phyloP scores from a whole-genome alignment of 1,284 basidiomycete genomes.

The Hemileia vastatrix region DNA sequence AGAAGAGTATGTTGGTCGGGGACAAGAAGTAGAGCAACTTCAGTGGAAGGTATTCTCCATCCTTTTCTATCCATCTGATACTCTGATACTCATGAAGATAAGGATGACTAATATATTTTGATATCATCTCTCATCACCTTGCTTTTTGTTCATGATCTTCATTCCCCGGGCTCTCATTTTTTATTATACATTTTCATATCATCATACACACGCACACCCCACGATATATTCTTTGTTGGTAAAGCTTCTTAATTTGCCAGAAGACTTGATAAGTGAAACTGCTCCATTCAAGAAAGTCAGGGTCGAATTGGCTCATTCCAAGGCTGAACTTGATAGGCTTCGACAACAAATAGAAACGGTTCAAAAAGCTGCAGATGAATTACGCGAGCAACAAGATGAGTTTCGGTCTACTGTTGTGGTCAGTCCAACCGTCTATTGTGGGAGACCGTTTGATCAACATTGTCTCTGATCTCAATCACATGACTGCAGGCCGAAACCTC shows the following conservation, averaged over 20 bases:
- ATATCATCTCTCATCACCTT: not conserved
- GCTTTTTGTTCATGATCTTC: too few relatives aligned
- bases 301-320: conserved; percentile 28
- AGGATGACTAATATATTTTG: not conserved
- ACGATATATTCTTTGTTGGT: too few relatives aligned
- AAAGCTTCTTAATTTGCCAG: conserved; percentile 32
- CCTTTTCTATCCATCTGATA: not conserved
- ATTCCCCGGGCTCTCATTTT: too few relatives aligned
- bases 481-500: conserved; percentile 13
- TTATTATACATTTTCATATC: too few relatives aligned
- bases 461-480: not conserved
- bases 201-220: too few relatives aligned
- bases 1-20: conserved; percentile 23
- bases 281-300: conserved; percentile 30
- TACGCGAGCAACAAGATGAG: conserved; percentile 30
- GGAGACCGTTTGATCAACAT: not conserved
- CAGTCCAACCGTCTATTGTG: not conserved
- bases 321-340: conserved; percentile 28
- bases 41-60: conserved; percentile 22
- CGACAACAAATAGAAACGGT: conserved; percentile 27
- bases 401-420: conserved; percentile 28
- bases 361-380: conserved; percentile 28
- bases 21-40: conserved; percentile 23
- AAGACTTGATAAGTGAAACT: conserved; percentile 32
- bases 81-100: not conserved